Evolutionary conservation across 2,329 filamentous ascomycete species (phyloP).

Genomic region (Nigrospora osmanthi): DNA sequence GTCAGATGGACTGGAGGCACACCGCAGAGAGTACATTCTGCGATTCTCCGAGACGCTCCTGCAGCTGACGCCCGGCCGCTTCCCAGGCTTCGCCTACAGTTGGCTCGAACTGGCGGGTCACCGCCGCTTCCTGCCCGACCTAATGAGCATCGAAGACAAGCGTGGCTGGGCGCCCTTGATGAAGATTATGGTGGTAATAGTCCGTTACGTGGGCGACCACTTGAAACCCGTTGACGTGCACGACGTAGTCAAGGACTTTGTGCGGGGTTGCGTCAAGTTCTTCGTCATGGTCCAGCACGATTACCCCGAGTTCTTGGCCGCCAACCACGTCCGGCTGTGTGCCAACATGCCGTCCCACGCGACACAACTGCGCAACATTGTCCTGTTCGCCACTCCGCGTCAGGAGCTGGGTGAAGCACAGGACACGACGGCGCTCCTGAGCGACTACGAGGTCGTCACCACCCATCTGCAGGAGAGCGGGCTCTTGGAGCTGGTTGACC

Average conservation of each 20-base stretch:
- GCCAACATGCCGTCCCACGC: constrained; percentile 76
- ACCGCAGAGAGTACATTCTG: constrained; percentile 62
- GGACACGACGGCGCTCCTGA: constrained; percentile 69
- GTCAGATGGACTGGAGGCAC: constrained; percentile 45
- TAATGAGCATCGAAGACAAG: constrained; percentile 61
- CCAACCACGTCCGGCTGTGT: constrained; percentile 77
- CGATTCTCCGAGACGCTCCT: constrained; percentile 65
- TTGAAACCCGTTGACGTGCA: constrained; percentile 66
- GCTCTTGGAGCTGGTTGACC: constrained; percentile 52
- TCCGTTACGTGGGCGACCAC: constrained; percentile 70
- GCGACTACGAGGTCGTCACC: constrained; percentile 56
- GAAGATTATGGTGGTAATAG: constrained; percentile 63
- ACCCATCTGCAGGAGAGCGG: constrained; percentile 45
- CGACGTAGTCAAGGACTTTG: constrained; percentile 70
- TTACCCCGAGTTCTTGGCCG: constrained; percentile 85
- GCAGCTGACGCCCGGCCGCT: constrained; percentile 66
- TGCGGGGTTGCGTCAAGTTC: constrained; percentile 75
- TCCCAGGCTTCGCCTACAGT: constrained; percentile 75
- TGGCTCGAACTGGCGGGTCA: constrained; percentile 83
- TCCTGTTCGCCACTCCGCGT: constrained; percentile 64
- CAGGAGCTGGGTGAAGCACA: constrained; percentile 70
- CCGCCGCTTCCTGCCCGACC: constrained; percentile 71
- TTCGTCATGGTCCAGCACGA: constrained; percentile 85
- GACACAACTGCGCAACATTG: constrained; percentile 79
- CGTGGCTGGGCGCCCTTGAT: constrained; percentile 71